Conservation (phyloP, 140 eudicot genomes). For the Bidens hawaiensis region DNA sequence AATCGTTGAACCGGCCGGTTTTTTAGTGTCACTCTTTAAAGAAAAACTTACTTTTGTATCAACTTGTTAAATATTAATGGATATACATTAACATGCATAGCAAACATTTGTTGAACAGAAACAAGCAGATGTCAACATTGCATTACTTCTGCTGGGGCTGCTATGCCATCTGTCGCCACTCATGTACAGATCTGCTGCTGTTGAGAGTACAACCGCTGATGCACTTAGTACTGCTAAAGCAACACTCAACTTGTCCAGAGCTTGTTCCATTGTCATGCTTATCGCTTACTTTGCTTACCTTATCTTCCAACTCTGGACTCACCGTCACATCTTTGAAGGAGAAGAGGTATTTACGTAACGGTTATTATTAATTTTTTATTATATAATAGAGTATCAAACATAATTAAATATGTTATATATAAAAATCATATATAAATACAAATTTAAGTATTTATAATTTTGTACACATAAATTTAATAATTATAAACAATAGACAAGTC, state of each 20-base stretch:
- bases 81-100: neutral
- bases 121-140: slow-evolving; percentile 85
- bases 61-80: too few species aligned
- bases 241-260: slow-evolving; percentile 66
- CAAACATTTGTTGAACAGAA: slow-evolving; percentile 42
- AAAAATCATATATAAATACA: too few species aligned
- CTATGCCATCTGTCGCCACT: slow-evolving; percentile 76
- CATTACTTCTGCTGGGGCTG: slow-evolving; percentile 62
- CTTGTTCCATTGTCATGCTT: slow-evolving; percentile 66
- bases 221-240: slow-evolving; percentile 31
- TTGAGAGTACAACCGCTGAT: slow-evolving; percentile 30
- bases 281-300: slow-evolving; percentile 67
- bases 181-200: slow-evolving; percentile 45
- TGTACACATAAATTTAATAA: too few species aligned
- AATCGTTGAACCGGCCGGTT: too few species aligned
- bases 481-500: too few species aligned
- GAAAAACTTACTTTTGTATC: too few species aligned
- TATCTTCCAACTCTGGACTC: slow-evolving; percentile 82
- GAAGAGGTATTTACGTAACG: slow-evolving; percentile 47
- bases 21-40: too few species aligned
- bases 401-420: too few species aligned
- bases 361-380: too few species aligned
- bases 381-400: too few species aligned
- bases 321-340: slow-evolving; percentile 65
- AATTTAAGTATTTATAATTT: too few species aligned